Evolutionary conservation across 176 grass and related monocot genomes (phyloP).

Genomic region (Rhynchospora pubera): DNA sequence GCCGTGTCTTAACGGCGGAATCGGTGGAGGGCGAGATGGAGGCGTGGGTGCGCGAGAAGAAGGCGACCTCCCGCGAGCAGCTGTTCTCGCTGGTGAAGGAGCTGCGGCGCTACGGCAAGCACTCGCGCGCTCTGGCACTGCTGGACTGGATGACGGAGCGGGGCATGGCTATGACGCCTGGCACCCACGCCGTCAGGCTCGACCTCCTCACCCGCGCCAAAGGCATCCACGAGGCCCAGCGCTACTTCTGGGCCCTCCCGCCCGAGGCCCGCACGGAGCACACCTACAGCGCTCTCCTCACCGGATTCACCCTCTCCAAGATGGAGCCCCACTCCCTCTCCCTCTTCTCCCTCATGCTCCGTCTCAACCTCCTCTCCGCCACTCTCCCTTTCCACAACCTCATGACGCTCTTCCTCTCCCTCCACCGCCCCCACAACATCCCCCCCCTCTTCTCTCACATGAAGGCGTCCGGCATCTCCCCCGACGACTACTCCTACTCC

Average conservation of each 20-base stretch:
- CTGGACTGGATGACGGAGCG: slow-evolving; percentile 69
- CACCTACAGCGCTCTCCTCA: slow-evolving; percentile 58
- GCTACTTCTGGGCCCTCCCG: slow-evolving; percentile 56
- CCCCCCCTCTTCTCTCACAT: slow-evolving; percentile 41
- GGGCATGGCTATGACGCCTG: slow-evolving; percentile 50
- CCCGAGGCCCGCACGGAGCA: slow-evolving; percentile 35
- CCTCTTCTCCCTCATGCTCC: slow-evolving; percentile 52
- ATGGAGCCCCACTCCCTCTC: slow-evolving; percentile 47
- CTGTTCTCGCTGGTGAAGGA: not conserved
- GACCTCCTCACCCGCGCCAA: slow-evolving; percentile 35
- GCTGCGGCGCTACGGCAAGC: not conserved
- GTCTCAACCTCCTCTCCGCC: slow-evolving; percentile 20
- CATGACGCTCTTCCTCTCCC: slow-evolving; percentile 55
- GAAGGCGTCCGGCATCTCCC: slow-evolving; percentile 58
- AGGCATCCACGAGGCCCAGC: slow-evolving; percentile 51
- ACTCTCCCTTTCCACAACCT: slow-evolving; percentile 48
- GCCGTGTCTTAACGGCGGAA: not conserved
- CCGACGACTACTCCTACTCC: slow-evolving; percentile 48
- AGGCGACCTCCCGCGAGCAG: not conserved
- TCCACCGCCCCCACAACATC: slow-evolving; percentile 48
- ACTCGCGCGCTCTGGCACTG: slow-evolving; percentile 10
- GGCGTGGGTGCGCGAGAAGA: not conserved
- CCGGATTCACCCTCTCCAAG: slow-evolving; percentile 42
- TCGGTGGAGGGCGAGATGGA: not conserved
- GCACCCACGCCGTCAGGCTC: slow-evolving; percentile 57